These are phyloP conservation scores for Pilatotrama ljubarskyi DNA, from an alignment of 768 basidiomycete genomes.

Conservation along the genomic window DNA sequence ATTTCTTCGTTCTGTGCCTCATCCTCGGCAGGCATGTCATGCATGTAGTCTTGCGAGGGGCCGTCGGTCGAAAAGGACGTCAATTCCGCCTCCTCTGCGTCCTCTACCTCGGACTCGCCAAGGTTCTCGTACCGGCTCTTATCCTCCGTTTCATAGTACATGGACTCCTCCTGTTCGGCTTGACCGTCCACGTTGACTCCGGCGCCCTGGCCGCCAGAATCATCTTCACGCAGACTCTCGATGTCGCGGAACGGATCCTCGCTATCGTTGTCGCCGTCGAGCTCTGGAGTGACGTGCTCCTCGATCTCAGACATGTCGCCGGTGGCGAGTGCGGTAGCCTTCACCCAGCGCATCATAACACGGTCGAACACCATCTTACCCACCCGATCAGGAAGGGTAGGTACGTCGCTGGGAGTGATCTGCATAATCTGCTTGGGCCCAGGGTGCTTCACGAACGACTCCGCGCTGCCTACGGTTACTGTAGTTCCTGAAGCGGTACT, in stretches of 20 bases:
- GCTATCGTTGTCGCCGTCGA: slow-evolving; percentile 50
- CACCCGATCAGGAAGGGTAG: slow-evolving; percentile 68
- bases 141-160: slow-evolving; percentile 3
- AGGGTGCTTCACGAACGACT: slow-evolving; percentile 83
- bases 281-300: slow-evolving; percentile 34
- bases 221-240: slow-evolving; percentile 73
- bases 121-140: slow-evolving; percentile 48
- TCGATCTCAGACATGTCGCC: slow-evolving; percentile 31
- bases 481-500: slow-evolving; percentile 81
- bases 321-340: slow-evolving; percentile 45
- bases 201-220: slow-evolving; percentile 1
- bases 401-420: slow-evolving; percentile 81
- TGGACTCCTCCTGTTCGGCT: slow-evolving; percentile 16
- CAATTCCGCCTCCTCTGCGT: slow-evolving; percentile 67
- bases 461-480: slow-evolving; percentile 67
- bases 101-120: slow-evolving; percentile 47
- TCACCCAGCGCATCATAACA: slow-evolving; percentile 84
- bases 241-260: slow-evolving; percentile 94
- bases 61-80: slow-evolving; percentile 75
- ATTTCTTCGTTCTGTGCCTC: slow-evolving; percentile 24
- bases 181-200: background rate
- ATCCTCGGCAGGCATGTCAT: slow-evolving; percentile 36
- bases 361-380: slow-evolving; percentile 90
- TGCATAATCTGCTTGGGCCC: slow-evolving; percentile 78
- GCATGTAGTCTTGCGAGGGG: slow-evolving; percentile 53